Evolutionary conservation across 768 basidiomycete genomes (phyloP).

Genomic region (Hygrophoropsis aurantiaca): DNA sequence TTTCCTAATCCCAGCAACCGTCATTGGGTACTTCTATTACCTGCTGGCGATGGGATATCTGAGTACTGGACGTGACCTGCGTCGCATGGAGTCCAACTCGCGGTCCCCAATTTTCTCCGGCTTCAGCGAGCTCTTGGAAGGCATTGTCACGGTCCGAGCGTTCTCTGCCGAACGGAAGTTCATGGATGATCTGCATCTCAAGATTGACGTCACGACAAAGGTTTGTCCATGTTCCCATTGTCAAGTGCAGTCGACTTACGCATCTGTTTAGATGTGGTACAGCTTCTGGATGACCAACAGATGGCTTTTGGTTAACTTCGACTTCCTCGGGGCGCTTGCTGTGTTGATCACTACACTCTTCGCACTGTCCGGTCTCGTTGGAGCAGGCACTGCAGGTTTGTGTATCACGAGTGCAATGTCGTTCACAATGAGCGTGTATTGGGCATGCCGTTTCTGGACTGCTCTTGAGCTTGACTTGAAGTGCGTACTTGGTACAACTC

Average conservation of each 20-base stretch:
- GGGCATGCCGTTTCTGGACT: conserved; percentile 50
- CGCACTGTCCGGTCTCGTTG: conserved; percentile 60
- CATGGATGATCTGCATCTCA: conserved; percentile 68
- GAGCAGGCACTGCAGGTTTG: conserved; percentile 64
- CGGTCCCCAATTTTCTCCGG: conserved; percentile 83
- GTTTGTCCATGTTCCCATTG: conserved; percentile 30
- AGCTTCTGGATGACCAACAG: conserved; percentile 88
- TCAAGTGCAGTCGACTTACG: neutral
- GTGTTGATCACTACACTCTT: conserved; percentile 78
- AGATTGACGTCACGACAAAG: conserved; percentile 78
- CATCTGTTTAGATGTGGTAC: conserved; percentile 67
- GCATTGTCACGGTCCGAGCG: conserved; percentile 88
- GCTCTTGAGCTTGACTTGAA: conserved; percentile 75
- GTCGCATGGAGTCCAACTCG: conserved; percentile 89
- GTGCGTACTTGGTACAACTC: conserved; percentile 37
- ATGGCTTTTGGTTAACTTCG: conserved; percentile 84
- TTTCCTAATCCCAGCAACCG: conserved; percentile 77
- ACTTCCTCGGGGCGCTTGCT: conserved; percentile 68
- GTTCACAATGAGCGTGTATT: conserved; percentile 53
- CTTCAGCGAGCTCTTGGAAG: conserved; percentile 80
- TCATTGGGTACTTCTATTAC: conserved; percentile 76
- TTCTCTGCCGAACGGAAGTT: conserved; percentile 83
- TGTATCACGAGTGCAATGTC: conserved; percentile 77
- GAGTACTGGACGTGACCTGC: conserved; percentile 80
- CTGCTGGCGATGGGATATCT: conserved; percentile 69